A percentile compares a stretch with the other conserved stretches of the same genome.
Conservation (phyloP, 805 yeast species). For the Trichomonascus vanleenenianus region DNA sequence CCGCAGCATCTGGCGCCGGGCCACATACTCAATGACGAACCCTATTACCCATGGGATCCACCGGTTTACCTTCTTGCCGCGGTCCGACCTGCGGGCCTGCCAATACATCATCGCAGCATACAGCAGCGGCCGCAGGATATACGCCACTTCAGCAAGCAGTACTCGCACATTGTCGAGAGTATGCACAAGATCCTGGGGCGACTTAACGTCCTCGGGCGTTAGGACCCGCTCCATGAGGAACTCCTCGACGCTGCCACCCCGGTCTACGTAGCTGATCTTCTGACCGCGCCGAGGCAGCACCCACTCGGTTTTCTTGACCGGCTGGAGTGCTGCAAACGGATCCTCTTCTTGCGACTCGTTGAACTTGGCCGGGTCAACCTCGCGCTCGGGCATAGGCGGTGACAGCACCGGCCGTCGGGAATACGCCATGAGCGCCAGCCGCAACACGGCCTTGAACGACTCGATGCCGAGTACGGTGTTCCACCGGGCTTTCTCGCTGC, state of each 20-base stretch:
- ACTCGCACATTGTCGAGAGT: slow-evolving; percentile 17
- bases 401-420: slow-evolving; percentile 26
- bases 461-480: slow-evolving; percentile 25
- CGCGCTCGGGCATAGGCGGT: slow-evolving; percentile 29
- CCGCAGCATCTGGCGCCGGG: slow-evolving; percentile 22
- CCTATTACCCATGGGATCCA: slow-evolving; percentile 38
- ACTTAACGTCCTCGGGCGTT: slow-evolving; percentile 26
- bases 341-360: slow-evolving; percentile 9
- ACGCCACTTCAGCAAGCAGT: slow-evolving; percentile 26
- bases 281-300: slow-evolving; percentile 23
- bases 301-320: slow-evolving; percentile 10
- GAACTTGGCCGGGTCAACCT: slow-evolving; percentile 28
- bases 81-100: slow-evolving; percentile 10
- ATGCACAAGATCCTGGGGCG: slow-evolving; percentile 26
- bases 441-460: slow-evolving; percentile 24
- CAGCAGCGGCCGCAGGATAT: slow-evolving; percentile 33
- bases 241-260: slow-evolving; percentile 16
- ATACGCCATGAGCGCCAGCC: slow-evolving; percentile 25
- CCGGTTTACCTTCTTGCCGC: slow-evolving; percentile 14
- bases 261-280: slow-evolving; percentile 13
- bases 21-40: slow-evolving; percentile 25
- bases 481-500: slow-evolving; percentile 22
- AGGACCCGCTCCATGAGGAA: slow-evolving; percentile 24
- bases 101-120: slow-evolving; percentile 29
- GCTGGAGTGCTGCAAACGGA: not conserved